phyloP scores from a whole-genome alignment of 805 yeast species.

The Lipomyces oligophaga region DNA sequence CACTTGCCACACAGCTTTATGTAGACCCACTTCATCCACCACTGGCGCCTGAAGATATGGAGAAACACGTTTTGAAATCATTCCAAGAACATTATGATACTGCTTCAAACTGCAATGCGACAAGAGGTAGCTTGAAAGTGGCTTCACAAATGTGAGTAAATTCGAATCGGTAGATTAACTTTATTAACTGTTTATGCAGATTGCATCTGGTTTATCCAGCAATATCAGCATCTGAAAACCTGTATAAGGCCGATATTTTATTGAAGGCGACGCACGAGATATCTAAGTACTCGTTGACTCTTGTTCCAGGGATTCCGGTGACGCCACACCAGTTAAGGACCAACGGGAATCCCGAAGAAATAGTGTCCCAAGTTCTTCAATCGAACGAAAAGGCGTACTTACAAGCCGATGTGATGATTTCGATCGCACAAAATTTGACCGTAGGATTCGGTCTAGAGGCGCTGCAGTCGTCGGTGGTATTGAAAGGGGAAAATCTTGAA shows the following conservation, averaged over 20 bases:
- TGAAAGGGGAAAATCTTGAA: neutral
- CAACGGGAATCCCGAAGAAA: conserved; percentile 31
- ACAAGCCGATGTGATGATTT: conserved; percentile 31
- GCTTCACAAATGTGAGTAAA: conserved; percentile 34
- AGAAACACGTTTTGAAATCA: conserved; percentile 25
- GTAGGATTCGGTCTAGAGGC: conserved; percentile 13
- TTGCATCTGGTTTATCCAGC: conserved; percentile 26
- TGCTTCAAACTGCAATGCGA: conserved; percentile 43
- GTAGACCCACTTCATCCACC: conserved; percentile 19
- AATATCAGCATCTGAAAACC: conserved; percentile 11
- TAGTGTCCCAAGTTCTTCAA: conserved; percentile 35
- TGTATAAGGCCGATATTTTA: conserved; percentile 28
- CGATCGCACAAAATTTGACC: conserved; percentile 10
- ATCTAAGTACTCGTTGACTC: conserved; percentile 33
- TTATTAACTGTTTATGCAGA: conserved; percentile 6
- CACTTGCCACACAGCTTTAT: conserved; percentile 25
- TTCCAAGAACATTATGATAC: conserved; percentile 45
- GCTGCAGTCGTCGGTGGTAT: neutral
- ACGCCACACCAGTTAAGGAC: conserved; percentile 32
- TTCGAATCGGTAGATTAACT: neutral
- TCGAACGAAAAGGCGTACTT: conserved; percentile 35
- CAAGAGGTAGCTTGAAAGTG: conserved; percentile 42
- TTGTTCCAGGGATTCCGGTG: conserved; percentile 34
- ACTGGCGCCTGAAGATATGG: conserved; percentile 16
- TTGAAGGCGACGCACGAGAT: conserved; percentile 34